A percentile compares a stretch with the other conserved stretches of the same genome.
Evolutionary conservation across 1,284 basidiomycete species (phyloP).

Genomic region (Sanghuangporus baumii): DNA sequence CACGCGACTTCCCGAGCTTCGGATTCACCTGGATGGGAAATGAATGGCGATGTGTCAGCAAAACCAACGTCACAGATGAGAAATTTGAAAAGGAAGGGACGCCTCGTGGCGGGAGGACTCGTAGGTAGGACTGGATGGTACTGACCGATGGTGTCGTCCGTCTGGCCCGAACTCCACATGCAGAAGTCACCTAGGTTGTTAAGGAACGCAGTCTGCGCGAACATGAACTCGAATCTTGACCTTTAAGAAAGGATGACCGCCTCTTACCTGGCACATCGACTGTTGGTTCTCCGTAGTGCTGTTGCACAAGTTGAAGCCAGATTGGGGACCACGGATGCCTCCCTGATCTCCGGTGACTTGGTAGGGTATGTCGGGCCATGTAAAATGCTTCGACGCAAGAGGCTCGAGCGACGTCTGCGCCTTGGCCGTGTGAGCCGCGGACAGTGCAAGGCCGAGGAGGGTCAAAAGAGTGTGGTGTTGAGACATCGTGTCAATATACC

Average conservation of each 20-base stretch:
- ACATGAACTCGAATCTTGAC: not conserved
- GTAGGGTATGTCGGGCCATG: slow-evolving; percentile 34
- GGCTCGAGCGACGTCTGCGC: slow-evolving; percentile 20
- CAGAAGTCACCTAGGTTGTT: slow-evolving; percentile 24
- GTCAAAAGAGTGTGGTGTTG: slow-evolving; percentile 20
- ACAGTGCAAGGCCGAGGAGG: slow-evolving; percentile 13
- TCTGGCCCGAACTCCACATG: slow-evolving; percentile 25
- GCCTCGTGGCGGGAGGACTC: not conserved
- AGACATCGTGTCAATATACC: slow-evolving; percentile 12
- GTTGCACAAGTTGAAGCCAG: slow-evolving; percentile 68
- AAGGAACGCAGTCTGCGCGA: slow-evolving; percentile 15
- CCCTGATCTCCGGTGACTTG: slow-evolving; percentile 44
- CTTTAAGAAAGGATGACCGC: slow-evolving; percentile 12
- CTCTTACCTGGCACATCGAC: slow-evolving; percentile 51
- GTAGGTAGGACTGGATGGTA: not conserved
- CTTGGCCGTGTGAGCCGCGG: not conserved
- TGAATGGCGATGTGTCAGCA: not conserved
- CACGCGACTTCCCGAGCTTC: slow-evolving; percentile 58
- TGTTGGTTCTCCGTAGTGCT: slow-evolving; percentile 55
- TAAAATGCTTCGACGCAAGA: slow-evolving; percentile 20
- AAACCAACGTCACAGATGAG: not conserved
- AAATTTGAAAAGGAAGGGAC: not conserved
- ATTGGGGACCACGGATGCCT: slow-evolving; percentile 48
- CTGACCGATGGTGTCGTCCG: slow-evolving; percentile 20
- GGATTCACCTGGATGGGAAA: slow-evolving; percentile 35